These are phyloP conservation scores for Metschnikowia rubicola DNA, from an alignment of 805 yeast genomes.

Conservation along the genomic window DNA sequence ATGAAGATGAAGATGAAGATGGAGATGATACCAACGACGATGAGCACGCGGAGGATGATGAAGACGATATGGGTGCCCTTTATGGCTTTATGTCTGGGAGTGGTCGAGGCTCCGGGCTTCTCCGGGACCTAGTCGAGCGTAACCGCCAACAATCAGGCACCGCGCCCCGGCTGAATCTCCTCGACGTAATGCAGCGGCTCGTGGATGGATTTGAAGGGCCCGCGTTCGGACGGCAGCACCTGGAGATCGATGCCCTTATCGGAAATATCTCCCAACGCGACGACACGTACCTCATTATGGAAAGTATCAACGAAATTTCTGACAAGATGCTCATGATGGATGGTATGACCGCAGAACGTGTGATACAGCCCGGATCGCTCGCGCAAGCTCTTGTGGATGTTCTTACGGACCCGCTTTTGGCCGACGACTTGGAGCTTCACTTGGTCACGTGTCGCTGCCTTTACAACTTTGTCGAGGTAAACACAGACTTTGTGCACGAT, in stretches of 20 bases:
- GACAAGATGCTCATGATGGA: slow-evolving; percentile 69
- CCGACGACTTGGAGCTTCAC: slow-evolving; percentile 74
- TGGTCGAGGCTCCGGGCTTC: slow-evolving; percentile 6
- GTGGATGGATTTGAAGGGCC: slow-evolving; percentile 30
- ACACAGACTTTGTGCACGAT: slow-evolving; percentile 57
- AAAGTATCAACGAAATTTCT: slow-evolving; percentile 61
- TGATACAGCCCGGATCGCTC: slow-evolving; percentile 57
- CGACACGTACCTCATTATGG: slow-evolving; percentile 60
- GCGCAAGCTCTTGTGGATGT: slow-evolving; percentile 54
- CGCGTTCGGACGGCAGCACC: slow-evolving; percentile 10
- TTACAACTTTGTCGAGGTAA: slow-evolving; percentile 74
- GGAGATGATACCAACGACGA: slow-evolving; percentile 9
- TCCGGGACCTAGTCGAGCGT: slow-evolving; percentile 12
- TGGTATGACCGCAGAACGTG: slow-evolving; percentile 56
- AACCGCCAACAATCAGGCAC: slow-evolving; percentile 1
- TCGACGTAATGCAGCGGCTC: slow-evolving; percentile 32
- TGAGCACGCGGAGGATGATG: slow-evolving; percentile 8
- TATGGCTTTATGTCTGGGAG: slow-evolving; percentile 10
- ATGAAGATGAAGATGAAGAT: slow-evolving; percentile 9
- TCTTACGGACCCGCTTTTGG: slow-evolving; percentile 53
- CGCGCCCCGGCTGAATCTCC: slow-evolving; percentile 19
- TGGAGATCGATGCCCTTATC: slow-evolving; percentile 34
- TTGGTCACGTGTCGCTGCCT: slow-evolving; percentile 80
- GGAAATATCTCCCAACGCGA: slow-evolving; percentile 41
- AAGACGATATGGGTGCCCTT: slow-evolving; percentile 14